Evolutionary conservation across 805 yeast species (phyloP), one percentile per base, ranked within the genome.

Genomic region (Dipodascus albidus): DNA sequence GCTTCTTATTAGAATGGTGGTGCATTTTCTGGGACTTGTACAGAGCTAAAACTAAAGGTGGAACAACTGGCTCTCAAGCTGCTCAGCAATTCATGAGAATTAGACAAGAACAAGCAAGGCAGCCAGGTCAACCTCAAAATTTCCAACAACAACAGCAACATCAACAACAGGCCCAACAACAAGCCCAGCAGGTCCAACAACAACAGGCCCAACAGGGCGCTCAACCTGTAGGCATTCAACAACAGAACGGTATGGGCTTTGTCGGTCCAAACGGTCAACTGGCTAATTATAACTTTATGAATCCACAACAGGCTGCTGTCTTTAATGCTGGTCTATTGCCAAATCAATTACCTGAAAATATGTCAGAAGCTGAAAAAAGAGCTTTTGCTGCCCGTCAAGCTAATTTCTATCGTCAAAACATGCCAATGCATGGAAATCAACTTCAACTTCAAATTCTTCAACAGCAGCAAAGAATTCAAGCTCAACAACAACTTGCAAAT

Each of bases 1-100:
- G 96, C 3, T 89, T 87, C 62, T 70, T 89, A 22, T 83, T 80
- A 62, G 97, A 90, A 66, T 89, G 97, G 97, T 89, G 96, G 96
- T 88, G 82, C 72, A 81, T 90, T 17, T 90, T 89, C 65, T 90
- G 96, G 96, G 96, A 89, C 65, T 82, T 88, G 24, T 87, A 84
- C 68, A 85, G 85, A 62, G 95, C 95, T 2, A 38, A 38, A 17
- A n/a, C 44, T 19, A 76, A 88, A 60, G 81, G 87, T 47, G 81
- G 78, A 57, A 72, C 82, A 55, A 83, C 80, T 15, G 78, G 85
- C 2, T 50, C 61, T 14, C 70, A 74, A 1, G 70, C 78, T 54
- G 91, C 93, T 2, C 77, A 79, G 49, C 73, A 64, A 17, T 62
- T 72, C 33, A 73, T 76, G 58, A 77, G 79, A 0, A 67, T 74